A percentile compares a stretch with the other conserved stretches of the same genome.
phyloP scores from a whole-genome alignment of 2,329 filamentous ascomycete genomes.

The Colletotrichum lini region DNA sequence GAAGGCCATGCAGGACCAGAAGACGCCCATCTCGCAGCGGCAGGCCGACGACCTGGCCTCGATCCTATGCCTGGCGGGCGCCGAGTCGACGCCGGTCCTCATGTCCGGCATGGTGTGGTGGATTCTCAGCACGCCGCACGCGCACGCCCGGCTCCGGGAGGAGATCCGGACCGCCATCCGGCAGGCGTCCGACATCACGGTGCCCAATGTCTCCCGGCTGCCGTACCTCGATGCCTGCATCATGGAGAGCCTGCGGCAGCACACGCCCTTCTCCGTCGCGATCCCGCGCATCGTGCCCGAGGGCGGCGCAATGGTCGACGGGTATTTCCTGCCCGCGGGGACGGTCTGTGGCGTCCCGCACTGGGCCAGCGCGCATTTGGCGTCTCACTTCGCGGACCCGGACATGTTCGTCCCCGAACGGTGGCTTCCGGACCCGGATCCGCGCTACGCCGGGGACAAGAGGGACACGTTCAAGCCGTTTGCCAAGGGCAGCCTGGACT shows the following conservation, averaged over 20 bases:
- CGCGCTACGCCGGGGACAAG: not conserved
- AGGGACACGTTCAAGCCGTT: not conserved
- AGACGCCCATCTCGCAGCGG: not conserved
- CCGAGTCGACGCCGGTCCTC: not conserved
- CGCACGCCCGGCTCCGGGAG: not conserved
- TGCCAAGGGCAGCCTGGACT: conserved; percentile 3
- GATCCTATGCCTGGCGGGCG: conserved; percentile 2
- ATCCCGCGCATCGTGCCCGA: conserved; percentile 1
- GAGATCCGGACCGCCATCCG: not conserved
- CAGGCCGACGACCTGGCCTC: conserved; percentile 3
- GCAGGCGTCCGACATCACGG: not conserved
- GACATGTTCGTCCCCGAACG: conserved; percentile 1
- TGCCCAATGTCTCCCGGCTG: conserved; percentile 1
- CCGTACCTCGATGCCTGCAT: conserved; percentile 6
- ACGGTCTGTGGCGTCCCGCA: not conserved
- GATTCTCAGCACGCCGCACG: conserved; percentile 1
- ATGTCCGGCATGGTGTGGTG: conserved; percentile 12
- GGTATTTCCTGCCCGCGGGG: not conserved
- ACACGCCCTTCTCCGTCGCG: not conserved
- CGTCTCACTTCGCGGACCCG: not conserved
- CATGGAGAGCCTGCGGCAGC: conserved; percentile 6
- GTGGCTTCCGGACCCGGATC: not conserved
- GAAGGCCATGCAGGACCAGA: conserved; percentile 1
- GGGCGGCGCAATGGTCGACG: not conserved
- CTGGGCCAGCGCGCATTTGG: not conserved